Conservation (phyloP, 2,329 filamentous ascomycete species). For the Hypoxylon sp. region DNA sequence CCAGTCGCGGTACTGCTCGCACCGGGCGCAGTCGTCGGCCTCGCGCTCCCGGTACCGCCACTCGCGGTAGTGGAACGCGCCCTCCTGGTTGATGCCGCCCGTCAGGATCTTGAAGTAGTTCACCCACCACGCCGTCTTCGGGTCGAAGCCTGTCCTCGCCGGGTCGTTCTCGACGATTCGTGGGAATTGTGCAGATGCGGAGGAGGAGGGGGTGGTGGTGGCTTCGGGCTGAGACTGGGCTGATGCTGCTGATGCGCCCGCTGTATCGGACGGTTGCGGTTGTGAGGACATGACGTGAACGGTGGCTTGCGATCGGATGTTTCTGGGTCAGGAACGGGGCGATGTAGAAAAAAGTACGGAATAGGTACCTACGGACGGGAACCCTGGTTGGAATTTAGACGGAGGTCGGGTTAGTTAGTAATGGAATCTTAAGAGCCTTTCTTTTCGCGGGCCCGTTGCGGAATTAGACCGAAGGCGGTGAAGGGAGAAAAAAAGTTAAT, state of each 20-base stretch:
- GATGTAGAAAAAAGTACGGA: too few species aligned
- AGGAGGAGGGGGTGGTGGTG: slow-evolving; percentile 17
- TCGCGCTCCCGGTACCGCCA: slow-evolving; percentile 79
- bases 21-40: slow-evolving; percentile 78
- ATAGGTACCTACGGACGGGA: neutral
- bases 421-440: slow-evolving; percentile 1
- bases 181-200: slow-evolving; percentile 32
- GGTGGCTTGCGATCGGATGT: too few species aligned
- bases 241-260: slow-evolving; percentile 15
- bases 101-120: slow-evolving; percentile 87
- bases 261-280: slow-evolving; percentile 22
- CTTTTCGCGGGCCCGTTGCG: slow-evolving; percentile 21
- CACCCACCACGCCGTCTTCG: slow-evolving; percentile 71
- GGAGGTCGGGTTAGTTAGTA: too few species aligned
- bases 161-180: slow-evolving; percentile 65
- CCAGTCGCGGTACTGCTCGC: slow-evolving; percentile 84
- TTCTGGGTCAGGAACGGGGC: too few species aligned
- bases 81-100: slow-evolving; percentile 73
- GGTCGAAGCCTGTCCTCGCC: slow-evolving; percentile 69
- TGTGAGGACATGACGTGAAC: slow-evolving; percentile 38
- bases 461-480: slow-evolving; percentile 28
- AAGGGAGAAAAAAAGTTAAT: neutral
- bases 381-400: slow-evolving; percentile 1
- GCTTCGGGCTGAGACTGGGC: slow-evolving; percentile 13
- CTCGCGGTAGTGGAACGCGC: slow-evolving; percentile 78